phyloP scores from a whole-genome alignment of 345 rosid species.

The Gossypium rotundifolium region DNA sequence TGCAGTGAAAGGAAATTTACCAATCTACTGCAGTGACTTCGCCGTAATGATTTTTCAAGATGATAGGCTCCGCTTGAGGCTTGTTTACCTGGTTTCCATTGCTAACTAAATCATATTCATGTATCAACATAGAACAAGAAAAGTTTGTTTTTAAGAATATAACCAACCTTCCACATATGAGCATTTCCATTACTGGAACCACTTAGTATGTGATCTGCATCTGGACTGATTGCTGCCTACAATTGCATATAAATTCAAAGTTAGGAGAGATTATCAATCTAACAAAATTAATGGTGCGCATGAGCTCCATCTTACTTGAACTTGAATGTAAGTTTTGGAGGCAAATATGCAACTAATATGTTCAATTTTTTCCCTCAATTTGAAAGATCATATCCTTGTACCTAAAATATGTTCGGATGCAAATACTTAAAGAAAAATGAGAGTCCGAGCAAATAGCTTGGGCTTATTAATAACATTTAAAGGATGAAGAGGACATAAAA shows the following conservation, averaged over 20 bases:
- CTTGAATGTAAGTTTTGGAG: not conserved
- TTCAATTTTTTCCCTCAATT: not conserved
- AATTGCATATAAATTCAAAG: slow-evolving; percentile 11
- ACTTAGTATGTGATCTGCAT: slow-evolving; percentile 67
- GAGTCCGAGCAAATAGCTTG: not conserved
- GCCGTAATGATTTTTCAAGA: slow-evolving; percentile 57
- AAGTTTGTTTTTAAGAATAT: not conserved
- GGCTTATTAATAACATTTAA: not conserved
- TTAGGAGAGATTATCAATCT: slow-evolving; percentile 5
- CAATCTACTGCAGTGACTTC: slow-evolving; percentile 95
- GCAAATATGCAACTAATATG: not conserved
- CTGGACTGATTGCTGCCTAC: slow-evolving; percentile 91
- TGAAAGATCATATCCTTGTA: not conserved
- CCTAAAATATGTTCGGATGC: not conserved
- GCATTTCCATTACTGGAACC: slow-evolving; percentile 89
- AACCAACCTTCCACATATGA: slow-evolving; percentile 80
- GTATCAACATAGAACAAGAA: not conserved
- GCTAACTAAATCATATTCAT: slow-evolving; percentile 14
- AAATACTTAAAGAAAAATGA: not conserved
- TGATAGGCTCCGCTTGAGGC: slow-evolving; percentile 53
- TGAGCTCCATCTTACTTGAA: not conserved
- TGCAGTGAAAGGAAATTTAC: slow-evolving; percentile 31
- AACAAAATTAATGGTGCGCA: not conserved
- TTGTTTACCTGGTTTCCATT: slow-evolving; percentile 52
- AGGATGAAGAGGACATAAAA: not conserved